These are phyloP conservation scores for Zoysia japonica DNA, from an alignment of 176 grass and related monocot species.

Conservation along the genomic window DNA sequence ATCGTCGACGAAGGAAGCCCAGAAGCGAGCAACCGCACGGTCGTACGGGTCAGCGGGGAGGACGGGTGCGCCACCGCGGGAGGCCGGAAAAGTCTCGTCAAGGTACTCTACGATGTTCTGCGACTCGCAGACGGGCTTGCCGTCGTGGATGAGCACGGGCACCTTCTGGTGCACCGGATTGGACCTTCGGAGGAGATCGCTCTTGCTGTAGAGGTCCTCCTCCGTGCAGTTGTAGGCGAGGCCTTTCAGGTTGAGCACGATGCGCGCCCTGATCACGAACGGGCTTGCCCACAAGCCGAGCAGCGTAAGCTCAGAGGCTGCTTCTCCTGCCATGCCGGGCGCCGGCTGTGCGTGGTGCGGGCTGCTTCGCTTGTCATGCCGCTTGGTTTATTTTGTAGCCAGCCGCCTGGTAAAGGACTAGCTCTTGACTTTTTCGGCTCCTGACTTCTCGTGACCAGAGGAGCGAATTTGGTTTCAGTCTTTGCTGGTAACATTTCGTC, in stretches of 20 bases:
- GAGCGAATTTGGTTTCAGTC: no score
- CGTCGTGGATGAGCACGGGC: constrained; percentile 43
- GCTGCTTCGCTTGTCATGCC: neutral
- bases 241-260: constrained; percentile 46
- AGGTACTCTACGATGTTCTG: constrained; percentile 47
- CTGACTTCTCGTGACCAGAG: no score
- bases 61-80: neutral
- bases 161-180: constrained; percentile 63
- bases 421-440: neutral
- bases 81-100: constrained; percentile 34
- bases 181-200: constrained; percentile 37
- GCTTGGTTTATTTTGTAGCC: neutral
- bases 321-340: neutral
- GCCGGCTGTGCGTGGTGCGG: neutral
- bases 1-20: constrained; percentile 39
- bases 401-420: neutral
- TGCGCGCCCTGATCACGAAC: neutral
- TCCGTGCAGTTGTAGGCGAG: constrained; percentile 40
- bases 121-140: constrained; percentile 38
- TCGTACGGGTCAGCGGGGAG: constrained; percentile 40
- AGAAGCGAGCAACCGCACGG: constrained; percentile 43
- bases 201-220: constrained; percentile 42
- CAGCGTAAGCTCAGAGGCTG: neutral
- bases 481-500: neutral
- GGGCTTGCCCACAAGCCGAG: constrained; percentile 14